Conservation (phyloP, 345 rosid species). For the Eucalyptus camaldulensis region DNA sequence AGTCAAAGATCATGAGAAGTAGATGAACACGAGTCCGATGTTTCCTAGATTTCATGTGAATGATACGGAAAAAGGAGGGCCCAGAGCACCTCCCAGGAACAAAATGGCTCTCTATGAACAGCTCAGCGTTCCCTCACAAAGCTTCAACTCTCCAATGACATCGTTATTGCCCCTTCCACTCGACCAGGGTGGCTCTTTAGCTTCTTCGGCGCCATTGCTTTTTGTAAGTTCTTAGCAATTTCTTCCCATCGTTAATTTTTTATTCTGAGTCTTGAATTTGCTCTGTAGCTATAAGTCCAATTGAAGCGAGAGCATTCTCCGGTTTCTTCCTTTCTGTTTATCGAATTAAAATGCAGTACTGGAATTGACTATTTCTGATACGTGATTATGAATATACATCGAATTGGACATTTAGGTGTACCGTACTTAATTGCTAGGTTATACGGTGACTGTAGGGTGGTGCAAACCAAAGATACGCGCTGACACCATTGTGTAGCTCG, state of each 20-base stretch:
- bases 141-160: constrained; percentile 8
- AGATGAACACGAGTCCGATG: constrained; percentile 26
- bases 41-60: constrained; percentile 69
- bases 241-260: not conserved
- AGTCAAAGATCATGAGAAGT: constrained; percentile 24
- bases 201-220: constrained; percentile 5
- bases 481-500: not conserved
- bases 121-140: constrained; percentile 46
- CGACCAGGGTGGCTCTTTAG: constrained; percentile 3
- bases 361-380: not conserved
- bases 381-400: not conserved
- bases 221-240: not conserved
- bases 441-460: not conserved
- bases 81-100: constrained; percentile 67
- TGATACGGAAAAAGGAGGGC: constrained; percentile 53
- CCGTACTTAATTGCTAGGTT: not conserved
- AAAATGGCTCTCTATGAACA: constrained; percentile 77
- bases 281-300: not conserved
- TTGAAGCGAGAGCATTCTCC: not conserved
- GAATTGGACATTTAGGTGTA: not conserved
- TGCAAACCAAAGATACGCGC: not conserved
- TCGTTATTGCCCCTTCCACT: constrained; percentile 23
- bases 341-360: not conserved
- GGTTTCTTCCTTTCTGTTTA: not conserved
- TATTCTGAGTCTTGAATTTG: not conserved